phyloP scores from a whole-genome alignment of 345 rosid species.

The Arabis alpina region DNA sequence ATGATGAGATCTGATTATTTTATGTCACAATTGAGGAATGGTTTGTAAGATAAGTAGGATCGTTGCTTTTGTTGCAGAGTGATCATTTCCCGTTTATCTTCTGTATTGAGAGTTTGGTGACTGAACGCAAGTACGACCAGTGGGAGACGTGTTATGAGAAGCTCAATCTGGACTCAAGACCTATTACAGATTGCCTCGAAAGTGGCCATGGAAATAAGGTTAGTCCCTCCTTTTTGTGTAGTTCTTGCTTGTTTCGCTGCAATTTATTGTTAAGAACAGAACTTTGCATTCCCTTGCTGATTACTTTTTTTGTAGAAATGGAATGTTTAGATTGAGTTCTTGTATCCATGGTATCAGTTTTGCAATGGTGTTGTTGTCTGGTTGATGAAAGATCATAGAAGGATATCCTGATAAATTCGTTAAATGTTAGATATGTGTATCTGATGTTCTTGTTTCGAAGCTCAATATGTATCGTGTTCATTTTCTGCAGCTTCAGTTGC shows the following conservation, averaged over 20 bases:
- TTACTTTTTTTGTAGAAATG: not conserved
- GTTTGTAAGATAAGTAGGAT: constrained; percentile 12
- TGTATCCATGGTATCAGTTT: not conserved
- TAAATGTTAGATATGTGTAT: not conserved
- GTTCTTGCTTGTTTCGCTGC: not conserved
- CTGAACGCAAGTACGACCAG: constrained; percentile 49
- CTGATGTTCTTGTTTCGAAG: constrained; percentile 13
- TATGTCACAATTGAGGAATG: not conserved
- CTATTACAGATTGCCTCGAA: constrained; percentile 60
- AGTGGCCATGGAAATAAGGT: constrained; percentile 73
- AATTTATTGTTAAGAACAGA: not conserved
- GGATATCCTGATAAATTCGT: constrained; percentile 4
- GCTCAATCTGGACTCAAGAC: constrained; percentile 62
- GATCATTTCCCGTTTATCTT: constrained; percentile 76
- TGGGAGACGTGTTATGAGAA: constrained; percentile 82
- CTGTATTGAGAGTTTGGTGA: constrained; percentile 74
- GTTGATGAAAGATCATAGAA: not conserved
- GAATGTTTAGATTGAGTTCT: not conserved
- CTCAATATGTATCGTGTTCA: constrained; percentile 2
- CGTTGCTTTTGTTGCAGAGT: constrained; percentile 52
- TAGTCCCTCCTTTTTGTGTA: constrained; percentile 24
- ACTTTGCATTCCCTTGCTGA: not conserved
- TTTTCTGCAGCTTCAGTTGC: constrained; percentile 72
- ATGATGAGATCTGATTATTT: constrained; percentile 17
- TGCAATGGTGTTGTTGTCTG: constrained; percentile 9